Evolutionary conservation across 352 stramenopile genomes (phyloP), one percentile per base, ranked within the genome.

Genomic region (Globisporangium yorkense): DNA sequence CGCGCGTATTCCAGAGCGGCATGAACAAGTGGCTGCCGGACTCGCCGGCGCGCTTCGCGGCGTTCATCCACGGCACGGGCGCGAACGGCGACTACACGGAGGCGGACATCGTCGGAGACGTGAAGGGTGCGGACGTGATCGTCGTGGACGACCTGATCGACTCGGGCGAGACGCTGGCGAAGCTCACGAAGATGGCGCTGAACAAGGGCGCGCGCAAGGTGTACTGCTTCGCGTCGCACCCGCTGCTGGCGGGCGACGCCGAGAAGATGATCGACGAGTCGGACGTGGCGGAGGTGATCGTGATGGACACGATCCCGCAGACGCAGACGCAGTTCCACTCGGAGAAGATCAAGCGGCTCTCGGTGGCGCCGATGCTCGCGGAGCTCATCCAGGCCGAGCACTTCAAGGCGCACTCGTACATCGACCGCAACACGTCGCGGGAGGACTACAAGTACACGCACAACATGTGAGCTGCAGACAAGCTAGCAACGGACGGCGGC

Each of bases 111-210:
- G 80, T 97, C 18, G 89, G 89, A 18, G 85, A 97, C 45, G 79
- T 97, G 20, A 78, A 90, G 31, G 89, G 86, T 27, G 79, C 80
- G 31, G 88, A 97, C 59, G 86, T 96, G 43, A 94, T 97, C 62
- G 82, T 97, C 41, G 88, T 97, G 29, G 91, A 97, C 65, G 90
- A 97, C 67, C 74, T 97, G 54, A 80, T 97, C 44, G 89, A 97
- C 68, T 96, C 82, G 58, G 88, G 71, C 46, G 73, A 77, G 56
- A 96, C 87, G 33, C 69, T 97, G 16, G 71, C 71, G 48, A 90
- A 91, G 60, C 72, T 94, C n/a, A 88, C 80, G 21, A 80, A 88
- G 59, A 70, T 95, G 50, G 71, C 90, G 18, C 82, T 92, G 52
- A 73, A 86, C 48, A 85, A 81, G 56, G 91, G 91, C 35, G 91